A percentile compares a stretch with the other conserved stretches of the same genome.
Evolutionary conservation across 192 early-diverging fungal species (phyloP).

Genomic region (Irineochytrium annulatum): DNA sequence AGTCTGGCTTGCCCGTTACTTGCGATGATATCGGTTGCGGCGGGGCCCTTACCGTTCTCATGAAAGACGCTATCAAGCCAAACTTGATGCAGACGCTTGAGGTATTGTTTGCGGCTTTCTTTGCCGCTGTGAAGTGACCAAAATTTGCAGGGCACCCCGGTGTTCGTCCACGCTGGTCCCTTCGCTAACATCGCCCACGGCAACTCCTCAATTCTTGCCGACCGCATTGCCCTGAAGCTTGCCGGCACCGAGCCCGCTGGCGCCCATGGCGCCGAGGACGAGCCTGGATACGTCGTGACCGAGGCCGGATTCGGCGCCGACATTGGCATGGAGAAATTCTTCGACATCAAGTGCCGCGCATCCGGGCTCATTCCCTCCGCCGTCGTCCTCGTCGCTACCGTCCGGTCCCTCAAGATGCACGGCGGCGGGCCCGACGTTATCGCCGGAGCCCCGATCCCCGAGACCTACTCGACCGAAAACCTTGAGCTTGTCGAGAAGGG

Average conservation of each 20-base stretch:
- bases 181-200: slow-evolving; percentile 99
- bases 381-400: slow-evolving; percentile 91
- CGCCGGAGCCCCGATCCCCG: slow-evolving; percentile 86
- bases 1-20: slow-evolving; percentile 78
- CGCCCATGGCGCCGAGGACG: slow-evolving; percentile 29
- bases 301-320: slow-evolving; percentile 99
- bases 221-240: slow-evolving; percentile 91
- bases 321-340: slow-evolving; percentile 98
- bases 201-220: slow-evolving; percentile 94
- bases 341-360: slow-evolving; percentile 96
- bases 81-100: slow-evolving; percentile 99
- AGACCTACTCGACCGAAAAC: slow-evolving; percentile 85
- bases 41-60: slow-evolving; percentile 92
- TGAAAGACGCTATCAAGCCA: slow-evolving; percentile 98
- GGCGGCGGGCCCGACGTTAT: slow-evolving; percentile 91
- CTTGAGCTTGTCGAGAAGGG: slow-evolving; percentile 79
- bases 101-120: slow-evolving; percentile 15
- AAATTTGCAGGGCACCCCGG: slow-evolving; percentile 72
- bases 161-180: slow-evolving; percentile 97
- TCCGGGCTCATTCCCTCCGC: slow-evolving; percentile 83
- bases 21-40: slow-evolving; percentile 94
- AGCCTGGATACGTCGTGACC: slow-evolving; percentile 85
- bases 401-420: slow-evolving; percentile 95
- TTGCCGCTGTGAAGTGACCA: neutral
- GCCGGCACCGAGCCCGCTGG: slow-evolving; percentile 67